Evolutionary conservation across 257 asterid genomes (phyloP), one percentile per base, ranked within the genome.

Genomic region (Eucommia ulmoides): DNA sequence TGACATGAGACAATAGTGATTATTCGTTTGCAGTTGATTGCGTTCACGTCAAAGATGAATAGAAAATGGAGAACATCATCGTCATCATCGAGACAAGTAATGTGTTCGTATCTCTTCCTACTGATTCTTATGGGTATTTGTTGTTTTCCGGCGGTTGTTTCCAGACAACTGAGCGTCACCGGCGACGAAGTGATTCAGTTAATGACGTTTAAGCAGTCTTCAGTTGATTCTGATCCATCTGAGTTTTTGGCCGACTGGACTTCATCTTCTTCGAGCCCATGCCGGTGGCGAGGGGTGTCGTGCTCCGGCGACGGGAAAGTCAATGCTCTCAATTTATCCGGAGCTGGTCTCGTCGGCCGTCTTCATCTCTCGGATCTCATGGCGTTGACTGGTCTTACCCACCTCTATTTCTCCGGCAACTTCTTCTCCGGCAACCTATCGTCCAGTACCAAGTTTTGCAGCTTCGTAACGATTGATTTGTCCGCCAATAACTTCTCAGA

Each of bases 231-330:
- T 20, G 97, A 84, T 55, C 83, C 95, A 22, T 73, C 70, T n/a
- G 73, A 74, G 23, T 68, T 80, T 56, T 63, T 88, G 57, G 29
- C 33, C 16, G 71, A 63, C 65, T 88, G 97, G 97, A 61, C 46
- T 46, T 41, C 63, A 22, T 72, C 89, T 49, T 66, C 83, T 24
- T 63, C 79, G 15, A 62, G 50, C 62, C 94, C 85, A 0, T 88
- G 97, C 45, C 70, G 71, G 0, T 88, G 89, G 91, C 66, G 20
- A 52, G 93, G 97, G 41, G 86, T 84, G 59, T 70, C 72, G 0
- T 88, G 97, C 78, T 74, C 84, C 45, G 65, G 15, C 45, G 75
- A 52, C 60, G 91, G 88, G 22, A 22, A 55, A 33, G 80, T 88
- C 23, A 47, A 23, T 24, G 72, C 66, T 49, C 88, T 89, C 8